phyloP scores from a whole-genome alignment of 2,329 filamentous ascomycete species.

The Diplocarpon rosae region DNA sequence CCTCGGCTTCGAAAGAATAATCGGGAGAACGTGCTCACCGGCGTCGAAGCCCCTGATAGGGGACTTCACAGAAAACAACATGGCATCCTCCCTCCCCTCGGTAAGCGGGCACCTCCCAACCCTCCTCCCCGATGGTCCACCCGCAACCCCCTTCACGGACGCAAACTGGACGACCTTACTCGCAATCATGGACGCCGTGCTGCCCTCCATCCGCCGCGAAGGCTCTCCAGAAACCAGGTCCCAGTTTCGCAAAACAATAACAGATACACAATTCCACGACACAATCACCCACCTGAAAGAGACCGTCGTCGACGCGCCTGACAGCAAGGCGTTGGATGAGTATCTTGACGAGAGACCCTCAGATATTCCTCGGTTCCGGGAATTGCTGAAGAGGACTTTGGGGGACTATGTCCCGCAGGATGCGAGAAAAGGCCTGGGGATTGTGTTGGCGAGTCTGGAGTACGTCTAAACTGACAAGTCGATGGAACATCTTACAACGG shows the following conservation, averaged over 20 bases:
- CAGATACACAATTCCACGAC: conserved; percentile 38
- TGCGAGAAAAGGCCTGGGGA: conserved; percentile 18
- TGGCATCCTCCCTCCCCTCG: neutral
- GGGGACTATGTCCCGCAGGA: conserved; percentile 21
- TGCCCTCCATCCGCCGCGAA: conserved; percentile 48
- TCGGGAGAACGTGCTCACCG: neutral
- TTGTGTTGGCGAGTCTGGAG: conserved; percentile 24
- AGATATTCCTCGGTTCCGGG: conserved; percentile 40
- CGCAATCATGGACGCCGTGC: conserved; percentile 43
- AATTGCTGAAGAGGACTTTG: conserved; percentile 36
- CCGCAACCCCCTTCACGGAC: conserved; percentile 32
- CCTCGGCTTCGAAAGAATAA: neutral
- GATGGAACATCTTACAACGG: neutral
- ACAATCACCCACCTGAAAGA: conserved; percentile 32
- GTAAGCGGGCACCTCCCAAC: conserved; percentile 1
- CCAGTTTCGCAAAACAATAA: conserved; percentile 15
- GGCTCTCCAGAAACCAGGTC: neutral
- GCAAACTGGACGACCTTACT: conserved; percentile 44
- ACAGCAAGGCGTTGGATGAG: conserved; percentile 35
- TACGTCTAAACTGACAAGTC: conserved; percentile 5
- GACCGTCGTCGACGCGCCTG: conserved; percentile 31
- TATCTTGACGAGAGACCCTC: conserved; percentile 43
- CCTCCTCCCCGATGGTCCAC: conserved; percentile 19
- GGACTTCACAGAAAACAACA: neutral
- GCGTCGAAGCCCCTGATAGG: neutral